Evolutionary conservation across 2,329 filamentous ascomycete genomes (phyloP), one percentile per base, ranked within the genome.

Genomic region (Fusarium paranaense): DNA sequence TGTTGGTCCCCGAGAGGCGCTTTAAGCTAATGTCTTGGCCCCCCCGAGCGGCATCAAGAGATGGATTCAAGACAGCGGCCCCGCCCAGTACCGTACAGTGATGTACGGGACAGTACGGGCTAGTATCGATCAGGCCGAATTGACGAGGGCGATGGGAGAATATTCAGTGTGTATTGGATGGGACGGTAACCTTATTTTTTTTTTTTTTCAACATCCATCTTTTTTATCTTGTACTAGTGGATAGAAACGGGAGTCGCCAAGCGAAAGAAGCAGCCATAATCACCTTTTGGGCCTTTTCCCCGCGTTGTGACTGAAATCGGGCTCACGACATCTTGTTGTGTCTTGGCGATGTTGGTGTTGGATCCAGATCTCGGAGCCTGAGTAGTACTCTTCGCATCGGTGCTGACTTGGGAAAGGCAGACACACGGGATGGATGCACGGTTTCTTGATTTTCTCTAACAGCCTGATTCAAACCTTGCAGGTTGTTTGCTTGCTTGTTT

Each of bases 221-320:
- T 27, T 30, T 50, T 52, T 13, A 18, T 7, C 45, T 45, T 42
- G 38, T 22, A 60, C 69, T 66, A 70, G 30, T 32, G 30, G 57
- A 54, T 58, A 54, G 67, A 66, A 71, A 62, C 8, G 45, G 67
- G 67, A 27, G 61, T 61, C 38, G 67, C 35, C 38, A 58, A 70
- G 66, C 47, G 66, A 61, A 40, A 54, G 33, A 10, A 27, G n/a
- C 18, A 25, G 16, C 6, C 13, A 35, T 20, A n/a, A 45, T 33
- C 25, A 22, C 45, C 4, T 52, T 30, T 47, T 59, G 38, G 58
- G 45, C 38, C 4, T n/a, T 33, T 20, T 22, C 1, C 16, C 45
- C 20, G 16, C 10, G 18, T 16, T 22, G 57, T 59, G 27, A 27
- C 45, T 66, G 37, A 32, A 62, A 42, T 35, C 16, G 16, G 45